Evolutionary conservation across 306 rosid genomes (phyloP), one percentile per base, ranked within the genome.

Genomic region (Luffa acutangula): DNA sequence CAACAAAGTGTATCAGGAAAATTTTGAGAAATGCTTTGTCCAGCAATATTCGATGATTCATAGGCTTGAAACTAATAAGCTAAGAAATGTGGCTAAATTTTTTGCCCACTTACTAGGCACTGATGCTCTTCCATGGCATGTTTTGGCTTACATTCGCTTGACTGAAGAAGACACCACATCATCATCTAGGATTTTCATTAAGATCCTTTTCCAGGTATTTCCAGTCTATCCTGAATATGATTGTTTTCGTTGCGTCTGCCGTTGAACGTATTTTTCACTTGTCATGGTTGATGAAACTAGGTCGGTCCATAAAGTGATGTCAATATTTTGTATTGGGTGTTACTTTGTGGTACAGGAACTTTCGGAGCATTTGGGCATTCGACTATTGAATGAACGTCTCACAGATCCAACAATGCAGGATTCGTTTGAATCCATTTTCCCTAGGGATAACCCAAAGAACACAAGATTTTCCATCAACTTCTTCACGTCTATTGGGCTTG

Each of bases 401-500:
- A 82, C 78, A 2, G 92, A 93, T 42, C 84, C 91, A 4, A 80
- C 88, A 6, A 83, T 91, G 97, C 92, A 87, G 81, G 97, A 88
- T 7, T 87, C 92, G 1, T 90, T 84, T 25, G 98, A 93, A 63
- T 90, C 91, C 12, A 90, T 93, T 18, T 91, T 93, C 81, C 93
- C 98, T 0, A 90, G 76, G 85, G 97, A 95, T 53, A 91, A 90
- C 76, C 98, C 98, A 12, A 95, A 92, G 81, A 92, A 95, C 85
- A 92, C 98, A 18, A 83, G 99, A 36, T 95, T 95, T 78, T 85
- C 94, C 52, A 95, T 95, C 45, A 95, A 95, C 80, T 94, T 94
- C 84, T 94, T 94, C 87, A 94, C 98, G 14, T 92, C 97, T 46
- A 94, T 94, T 79, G 97, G 98, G 54, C 97, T 95, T 78, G 97